Base-by-base conservation (phyloP, 2,329 filamentous ascomycete genomes). In the Diaporthe citri region DNA sequence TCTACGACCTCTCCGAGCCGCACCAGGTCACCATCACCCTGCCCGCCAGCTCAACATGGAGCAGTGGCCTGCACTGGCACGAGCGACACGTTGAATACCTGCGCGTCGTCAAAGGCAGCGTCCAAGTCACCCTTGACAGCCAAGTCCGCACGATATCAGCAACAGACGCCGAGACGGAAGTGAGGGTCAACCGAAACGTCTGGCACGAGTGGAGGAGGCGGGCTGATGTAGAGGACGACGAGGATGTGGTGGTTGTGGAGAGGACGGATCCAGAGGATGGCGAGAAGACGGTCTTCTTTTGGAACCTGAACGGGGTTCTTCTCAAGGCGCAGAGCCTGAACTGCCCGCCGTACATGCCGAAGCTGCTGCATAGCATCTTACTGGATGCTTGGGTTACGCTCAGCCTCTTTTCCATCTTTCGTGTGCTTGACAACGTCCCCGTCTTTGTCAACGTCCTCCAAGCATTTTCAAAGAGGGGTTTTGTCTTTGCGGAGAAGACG, bases 121-220 rank as follows among this genome's bases (percentile, higher is more conserved):
- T 86, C 2, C 74, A 72, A 25, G 79, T 82, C 0, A 78, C 76
- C 0, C 41, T 83, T 0, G 78, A 79, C 8, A 55, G 75, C 9
- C 66, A 72, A 0, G 69, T 70, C 3, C 76, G 74, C 36, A 67
- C 79, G 3, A 52, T 83, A 2, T 75, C 74, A 0, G 82, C 81
- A 0, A 72, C 74, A 1, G 71, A 76, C 1, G 15, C 72, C 5
- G 79, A 80, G 20, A 80, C 80, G 0, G 81, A 84, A 13, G 74
- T 88, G 12, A 80, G 78, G 51, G 82, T 88, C 0, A 78, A 81
- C 0, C 81, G 80, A 34, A 82, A 82, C 28, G 80, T 79, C 0
- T 82, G 86, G 74, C 87, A 89, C 72, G 84, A 88, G 76, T 89
- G 87, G 86, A 79, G 87, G 86, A 79, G 82, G n/a, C 83, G 86